Conservation (phyloP, 176 grass and related monocot genomes). For the Cymbopogon citratus region DNA sequence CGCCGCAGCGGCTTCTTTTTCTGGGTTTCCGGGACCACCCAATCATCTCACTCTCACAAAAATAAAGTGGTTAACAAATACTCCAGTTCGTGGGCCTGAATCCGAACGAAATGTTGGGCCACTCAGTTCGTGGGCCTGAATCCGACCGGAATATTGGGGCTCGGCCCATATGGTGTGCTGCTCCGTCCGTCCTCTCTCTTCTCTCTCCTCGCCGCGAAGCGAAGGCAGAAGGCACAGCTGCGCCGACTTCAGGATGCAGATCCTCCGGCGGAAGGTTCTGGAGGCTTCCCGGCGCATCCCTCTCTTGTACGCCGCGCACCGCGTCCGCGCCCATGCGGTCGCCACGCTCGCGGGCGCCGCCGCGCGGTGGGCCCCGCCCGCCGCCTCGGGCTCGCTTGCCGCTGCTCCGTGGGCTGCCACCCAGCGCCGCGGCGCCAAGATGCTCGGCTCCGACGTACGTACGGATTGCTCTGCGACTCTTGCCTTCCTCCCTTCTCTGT, state of each 20-base stretch:
- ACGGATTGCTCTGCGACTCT: not conserved
- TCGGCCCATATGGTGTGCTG: not conserved
- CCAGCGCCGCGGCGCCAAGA: conserved; percentile 64
- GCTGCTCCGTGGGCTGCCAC: conserved; percentile 50
- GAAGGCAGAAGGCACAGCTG: not conserved
- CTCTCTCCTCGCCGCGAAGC: not conserved
- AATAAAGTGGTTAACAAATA: too few species aligned
- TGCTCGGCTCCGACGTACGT: conserved; percentile 70
- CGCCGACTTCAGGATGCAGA: conserved; percentile 47
- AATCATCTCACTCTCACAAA: not conserved
- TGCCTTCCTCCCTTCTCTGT: too few species aligned
- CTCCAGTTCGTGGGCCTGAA: not conserved
- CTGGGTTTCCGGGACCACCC: not conserved
- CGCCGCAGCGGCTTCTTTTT: not conserved
- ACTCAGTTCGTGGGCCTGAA: not conserved
- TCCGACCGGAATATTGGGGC: not conserved
- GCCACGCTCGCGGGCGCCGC: conserved; percentile 28
- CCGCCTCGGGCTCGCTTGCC: conserved; percentile 22
- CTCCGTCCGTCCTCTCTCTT: too few species aligned
- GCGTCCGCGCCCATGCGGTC: not conserved
- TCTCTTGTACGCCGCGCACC: not conserved
- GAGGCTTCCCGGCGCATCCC: conserved; percentile 35
- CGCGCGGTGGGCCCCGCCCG: not conserved
- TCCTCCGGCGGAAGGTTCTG: conserved; percentile 32
- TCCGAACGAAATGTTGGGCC: not conserved